Evolutionary conservation across 1,139 yeast genomes (phyloP).

Genomic region (Candida sanyaensis): DNA sequence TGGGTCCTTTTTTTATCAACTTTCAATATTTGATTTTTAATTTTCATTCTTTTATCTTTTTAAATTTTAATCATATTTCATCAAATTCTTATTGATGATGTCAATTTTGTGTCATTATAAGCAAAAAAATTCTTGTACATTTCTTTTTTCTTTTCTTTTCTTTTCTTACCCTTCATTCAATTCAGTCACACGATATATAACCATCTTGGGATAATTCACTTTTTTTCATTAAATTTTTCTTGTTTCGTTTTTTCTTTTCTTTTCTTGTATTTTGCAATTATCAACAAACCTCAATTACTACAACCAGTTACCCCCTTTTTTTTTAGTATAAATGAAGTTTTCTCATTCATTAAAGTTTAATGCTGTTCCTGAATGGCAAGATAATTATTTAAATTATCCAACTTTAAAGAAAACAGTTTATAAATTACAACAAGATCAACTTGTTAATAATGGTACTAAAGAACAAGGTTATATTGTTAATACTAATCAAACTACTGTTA

Average conservation of each 20-base stretch:
- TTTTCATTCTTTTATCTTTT: too few relatives aligned
- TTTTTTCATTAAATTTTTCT: not conserved
- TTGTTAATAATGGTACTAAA: constrained; percentile 21
- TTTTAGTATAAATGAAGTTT: constrained; percentile 60
- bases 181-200: constrained; percentile 2
- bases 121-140: too few relatives aligned
- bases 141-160: too few relatives aligned
- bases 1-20: too few relatives aligned
- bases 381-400: constrained; percentile 65
- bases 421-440: constrained; percentile 41
- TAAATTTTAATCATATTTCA: too few relatives aligned
- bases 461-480: constrained; percentile 27
- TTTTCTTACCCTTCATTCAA: too few relatives aligned
- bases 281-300: too few relatives aligned
- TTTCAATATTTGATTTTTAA: too few relatives aligned
- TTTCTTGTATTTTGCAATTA: not conserved
- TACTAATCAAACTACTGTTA: constrained; percentile 24
- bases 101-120: too few relatives aligned
- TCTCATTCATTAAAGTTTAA: constrained; percentile 74
- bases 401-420: constrained; percentile 64
- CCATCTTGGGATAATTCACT: not conserved
- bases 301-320: not conserved
- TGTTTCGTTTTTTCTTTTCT: not conserved
- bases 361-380: constrained; percentile 82
- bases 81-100: too few relatives aligned